Percentiles rank a stretch among this genome's conserved stretches.
Conservation (phyloP, 2,329 filamentous ascomycete species). For the Xylaria digitata region DNA sequence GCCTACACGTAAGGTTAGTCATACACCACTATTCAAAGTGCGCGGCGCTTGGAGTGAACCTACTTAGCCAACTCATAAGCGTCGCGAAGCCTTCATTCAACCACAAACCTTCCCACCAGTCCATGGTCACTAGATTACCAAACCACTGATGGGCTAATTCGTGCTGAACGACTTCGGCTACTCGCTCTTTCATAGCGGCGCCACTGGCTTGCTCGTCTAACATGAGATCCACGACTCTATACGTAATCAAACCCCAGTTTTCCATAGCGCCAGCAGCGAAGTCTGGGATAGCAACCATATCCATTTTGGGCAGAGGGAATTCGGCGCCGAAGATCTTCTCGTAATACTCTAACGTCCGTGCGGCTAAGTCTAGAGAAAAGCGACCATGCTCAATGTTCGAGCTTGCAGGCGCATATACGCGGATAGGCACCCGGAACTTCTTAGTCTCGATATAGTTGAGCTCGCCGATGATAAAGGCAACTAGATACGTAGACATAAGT, state of each 20-base stretch:
- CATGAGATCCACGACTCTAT: conserved; percentile 89
- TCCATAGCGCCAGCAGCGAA: conserved; percentile 98
- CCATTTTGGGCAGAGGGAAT: conserved; percentile 93
- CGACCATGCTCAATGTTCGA: conserved; percentile 90
- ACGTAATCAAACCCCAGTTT: conserved; percentile 97
- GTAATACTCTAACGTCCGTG: conserved; percentile 91
- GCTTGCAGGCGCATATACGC: conserved; percentile 93
- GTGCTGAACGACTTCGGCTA: conserved; percentile 96
- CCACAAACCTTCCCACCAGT: conserved; percentile 98
- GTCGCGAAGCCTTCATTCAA: conserved; percentile 94
- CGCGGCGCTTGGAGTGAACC: conserved; percentile 30
- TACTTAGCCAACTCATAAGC: conserved; percentile 82
- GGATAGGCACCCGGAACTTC: conserved; percentile 88
- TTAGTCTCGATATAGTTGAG: conserved; percentile 94
- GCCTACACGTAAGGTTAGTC: conserved; percentile 66
- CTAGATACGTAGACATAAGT: conserved; percentile 93
- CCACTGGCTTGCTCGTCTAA: conserved; percentile 92
- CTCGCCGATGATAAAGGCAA: conserved; percentile 94
- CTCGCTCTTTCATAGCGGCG: conserved; percentile 88
- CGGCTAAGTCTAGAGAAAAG: conserved; percentile 90
- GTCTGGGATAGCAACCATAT: conserved; percentile 95
- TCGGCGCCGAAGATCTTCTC: conserved; percentile 91
- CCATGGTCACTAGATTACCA: conserved; percentile 96
- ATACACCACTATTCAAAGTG: background rate
- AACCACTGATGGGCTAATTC: conserved; percentile 99